These are phyloP conservation scores for Elsinoe fawcettii DNA, from an alignment of 2,329 filamentous ascomycete genomes.

Conservation along the genomic window DNA sequence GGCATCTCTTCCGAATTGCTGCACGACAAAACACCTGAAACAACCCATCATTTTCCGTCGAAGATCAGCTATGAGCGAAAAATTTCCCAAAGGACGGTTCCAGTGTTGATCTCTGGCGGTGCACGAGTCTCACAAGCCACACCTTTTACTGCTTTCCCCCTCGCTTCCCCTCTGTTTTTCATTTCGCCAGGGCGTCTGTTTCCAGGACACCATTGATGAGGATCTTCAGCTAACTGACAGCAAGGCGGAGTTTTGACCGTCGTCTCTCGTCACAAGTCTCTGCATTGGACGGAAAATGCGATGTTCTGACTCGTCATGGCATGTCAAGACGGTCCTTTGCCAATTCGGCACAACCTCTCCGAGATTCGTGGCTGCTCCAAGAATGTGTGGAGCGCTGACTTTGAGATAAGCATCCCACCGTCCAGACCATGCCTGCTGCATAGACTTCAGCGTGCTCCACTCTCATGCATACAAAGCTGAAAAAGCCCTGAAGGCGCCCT, in stretches of 20 bases:
- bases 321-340: not conserved
- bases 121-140: conserved; percentile 12
- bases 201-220: conserved; percentile 10
- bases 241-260: not conserved
- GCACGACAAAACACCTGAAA: conserved; percentile 7
- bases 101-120: conserved; percentile 10
- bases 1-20: conserved; percentile 2
- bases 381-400: not conserved
- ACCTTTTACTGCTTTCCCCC: not conserved
- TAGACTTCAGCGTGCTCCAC: not conserved
- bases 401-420: conserved; percentile 7
- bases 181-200: not conserved
- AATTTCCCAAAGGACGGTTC: conserved; percentile 7
- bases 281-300: not conserved
- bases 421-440: conserved; percentile 7
- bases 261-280: not conserved
- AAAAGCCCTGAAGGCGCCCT: conserved; percentile 4
- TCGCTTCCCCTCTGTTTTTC: conserved; percentile 4
- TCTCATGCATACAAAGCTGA: conserved; percentile 6
- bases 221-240: conserved; percentile 2
- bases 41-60: not conserved
- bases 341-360: conserved; percentile 12
- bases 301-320: conserved; percentile 4
- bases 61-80: conserved; percentile 9
- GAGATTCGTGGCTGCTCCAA: conserved; percentile 2